Evolutionary conservation across 768 basidiomycete genomes (phyloP).

Genomic region (Tubosaeta brunneosetosa): DNA sequence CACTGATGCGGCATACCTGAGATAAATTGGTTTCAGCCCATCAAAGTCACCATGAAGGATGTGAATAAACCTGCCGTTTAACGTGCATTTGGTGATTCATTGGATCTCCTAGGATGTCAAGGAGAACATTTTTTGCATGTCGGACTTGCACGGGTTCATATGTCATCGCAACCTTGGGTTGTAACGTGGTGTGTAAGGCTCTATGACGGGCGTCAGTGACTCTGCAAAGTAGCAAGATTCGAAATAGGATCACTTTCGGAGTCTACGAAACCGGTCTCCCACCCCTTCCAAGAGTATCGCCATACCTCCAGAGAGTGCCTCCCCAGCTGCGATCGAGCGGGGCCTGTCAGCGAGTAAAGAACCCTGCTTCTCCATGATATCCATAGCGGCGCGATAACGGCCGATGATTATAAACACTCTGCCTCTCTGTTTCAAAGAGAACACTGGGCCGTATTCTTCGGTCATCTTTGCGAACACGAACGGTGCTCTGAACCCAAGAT

Average conservation of each 20-base stretch:
- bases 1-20: slow-evolving; percentile 37
- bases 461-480: slow-evolving; percentile 50
- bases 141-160: slow-evolving; percentile 33
- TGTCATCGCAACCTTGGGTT: slow-evolving; percentile 27
- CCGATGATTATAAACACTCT: slow-evolving; percentile 19
- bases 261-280: slow-evolving; percentile 29
- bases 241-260: slow-evolving; percentile 19
- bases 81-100: slow-evolving; percentile 31
- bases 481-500: slow-evolving; percentile 4
- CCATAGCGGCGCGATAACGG: slow-evolving; percentile 31
- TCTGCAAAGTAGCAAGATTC: background rate
- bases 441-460: slow-evolving; percentile 56
- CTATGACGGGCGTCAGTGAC: slow-evolving; percentile 8
- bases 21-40: background rate
- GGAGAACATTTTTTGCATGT: slow-evolving; percentile 31
- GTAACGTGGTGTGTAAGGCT: slow-evolving; percentile 32
- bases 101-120: slow-evolving; percentile 34
- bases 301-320: slow-evolving; percentile 33
- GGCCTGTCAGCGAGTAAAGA: slow-evolving; percentile 34
- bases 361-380: slow-evolving; percentile 40
- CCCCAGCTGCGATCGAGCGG: slow-evolving; percentile 31
- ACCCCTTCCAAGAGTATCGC: slow-evolving; percentile 23
- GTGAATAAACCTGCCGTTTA: slow-evolving; percentile 19
- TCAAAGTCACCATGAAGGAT: background rate
- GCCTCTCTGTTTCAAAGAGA: slow-evolving; percentile 47